Evolutionary conservation across 176 grass and related monocot genomes (phyloP).

Genomic region (Coix lacrymajobi): DNA sequence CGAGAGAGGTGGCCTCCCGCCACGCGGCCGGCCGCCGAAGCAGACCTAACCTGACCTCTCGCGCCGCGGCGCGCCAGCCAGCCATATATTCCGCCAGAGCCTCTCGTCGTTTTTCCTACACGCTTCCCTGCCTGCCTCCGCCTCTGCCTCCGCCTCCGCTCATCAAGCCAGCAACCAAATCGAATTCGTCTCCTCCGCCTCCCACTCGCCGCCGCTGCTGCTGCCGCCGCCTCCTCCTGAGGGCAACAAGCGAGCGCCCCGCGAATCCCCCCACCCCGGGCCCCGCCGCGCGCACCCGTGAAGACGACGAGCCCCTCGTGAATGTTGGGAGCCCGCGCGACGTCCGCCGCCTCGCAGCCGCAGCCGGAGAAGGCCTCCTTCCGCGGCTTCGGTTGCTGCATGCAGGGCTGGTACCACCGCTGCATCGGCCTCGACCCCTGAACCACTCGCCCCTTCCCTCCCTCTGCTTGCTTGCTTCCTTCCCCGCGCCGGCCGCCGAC

Average conservation of each 20-base stretch:
- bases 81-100: not conserved
- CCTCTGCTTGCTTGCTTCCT: not conserved
- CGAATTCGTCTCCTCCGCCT: not conserved
- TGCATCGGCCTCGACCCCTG: conserved; percentile 78
- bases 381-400: conserved; percentile 68
- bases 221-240: not conserved
- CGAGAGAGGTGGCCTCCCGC: too few species aligned
- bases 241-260: not conserved
- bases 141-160: too few species aligned
- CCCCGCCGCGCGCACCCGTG: not conserved
- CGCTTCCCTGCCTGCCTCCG: not conserved
- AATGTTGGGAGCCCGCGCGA: conserved; percentile 68
- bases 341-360: conserved; percentile 29
- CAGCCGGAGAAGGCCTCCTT: conserved; percentile 41
- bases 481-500: not conserved
- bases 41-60: not conserved
- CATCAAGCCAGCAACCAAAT: not conserved
- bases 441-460: not conserved
- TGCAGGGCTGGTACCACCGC: conserved; percentile 90
- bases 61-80: not conserved
- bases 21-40: not conserved
- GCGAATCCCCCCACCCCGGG: not conserved
- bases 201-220: not conserved
- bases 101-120: not conserved
- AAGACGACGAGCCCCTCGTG: conserved; percentile 39